Percentiles rank a stretch among this genome's conserved stretches.
Evolutionary conservation across 306 rosid genomes (phyloP).

Genomic region (Purshia tridentata): DNA sequence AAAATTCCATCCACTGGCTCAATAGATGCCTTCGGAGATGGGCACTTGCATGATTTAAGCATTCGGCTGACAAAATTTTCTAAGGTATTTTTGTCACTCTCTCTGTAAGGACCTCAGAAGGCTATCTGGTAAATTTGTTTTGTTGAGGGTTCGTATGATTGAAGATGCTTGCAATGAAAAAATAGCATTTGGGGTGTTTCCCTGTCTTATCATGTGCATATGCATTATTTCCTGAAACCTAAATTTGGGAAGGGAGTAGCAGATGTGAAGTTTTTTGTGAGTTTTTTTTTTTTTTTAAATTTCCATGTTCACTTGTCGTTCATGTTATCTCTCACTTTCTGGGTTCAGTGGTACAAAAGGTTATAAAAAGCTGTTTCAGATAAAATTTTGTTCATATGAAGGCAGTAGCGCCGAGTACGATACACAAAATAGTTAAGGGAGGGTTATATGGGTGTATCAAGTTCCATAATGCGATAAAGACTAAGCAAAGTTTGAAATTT

Average conservation of each 20-base stretch:
- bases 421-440: neutral
- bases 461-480: neutral
- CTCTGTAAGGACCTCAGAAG: slow-evolving; percentile 6
- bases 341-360: neutral
- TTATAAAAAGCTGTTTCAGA: neutral
- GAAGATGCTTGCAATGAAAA: slow-evolving; percentile 5
- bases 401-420: neutral
- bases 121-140: slow-evolving; percentile 28
- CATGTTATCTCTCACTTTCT: neutral
- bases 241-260: neutral
- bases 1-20: slow-evolving; percentile 36
- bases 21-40: slow-evolving; percentile 33
- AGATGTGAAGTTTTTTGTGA: neutral
- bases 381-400: neutral
- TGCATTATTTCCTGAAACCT: neutral
- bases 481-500: neutral
- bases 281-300: neutral
- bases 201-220: neutral
- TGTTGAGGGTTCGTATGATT: slow-evolving; percentile 25
- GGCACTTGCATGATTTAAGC: slow-evolving; percentile 48
- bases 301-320: neutral
- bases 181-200: neutral
- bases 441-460: slow-evolving; percentile 1
- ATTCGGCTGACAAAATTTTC: slow-evolving; percentile 71
- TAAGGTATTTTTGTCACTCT: slow-evolving; percentile 41